Conservation (phyloP, 441 rosid species). For the Erodium moschatum region DNA sequence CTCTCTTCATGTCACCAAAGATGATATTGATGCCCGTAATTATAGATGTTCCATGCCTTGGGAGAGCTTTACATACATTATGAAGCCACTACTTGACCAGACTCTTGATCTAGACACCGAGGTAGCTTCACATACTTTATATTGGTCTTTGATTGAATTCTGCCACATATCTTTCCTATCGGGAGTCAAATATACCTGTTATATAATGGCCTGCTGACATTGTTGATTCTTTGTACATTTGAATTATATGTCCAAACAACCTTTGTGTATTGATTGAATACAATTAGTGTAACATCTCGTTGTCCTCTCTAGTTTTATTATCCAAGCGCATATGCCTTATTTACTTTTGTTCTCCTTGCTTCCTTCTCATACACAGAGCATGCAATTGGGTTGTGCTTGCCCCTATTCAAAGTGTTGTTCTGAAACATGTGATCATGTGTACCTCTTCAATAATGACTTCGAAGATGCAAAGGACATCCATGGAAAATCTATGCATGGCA, state of each 20-base stretch:
- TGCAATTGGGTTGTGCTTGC: slow-evolving; percentile 75
- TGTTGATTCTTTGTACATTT: background rate
- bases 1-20: slow-evolving; percentile 26
- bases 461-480: slow-evolving; percentile 81
- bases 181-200: background rate
- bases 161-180: background rate
- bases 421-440: slow-evolving; percentile 75
- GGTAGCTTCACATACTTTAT: slow-evolving; percentile 37
- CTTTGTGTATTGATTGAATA: background rate
- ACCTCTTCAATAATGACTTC: slow-evolving; percentile 82
- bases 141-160: slow-evolving; percentile 2
- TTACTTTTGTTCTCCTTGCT: background rate
- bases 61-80: slow-evolving; percentile 67
- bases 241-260: background rate
- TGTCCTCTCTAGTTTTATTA: background rate
- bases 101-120: slow-evolving; percentile 40
- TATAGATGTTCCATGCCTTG: slow-evolving; percentile 48
- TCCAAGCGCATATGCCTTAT: background rate
- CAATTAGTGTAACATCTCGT: background rate
- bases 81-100: slow-evolving; percentile 48
- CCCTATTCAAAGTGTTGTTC: slow-evolving; percentile 50
- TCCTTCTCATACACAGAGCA: slow-evolving; percentile 36
- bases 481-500: slow-evolving; percentile 64
- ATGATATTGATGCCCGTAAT: slow-evolving; percentile 19
- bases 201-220: background rate